Conservation (phyloP, 495 filamentous ascomycete species). For the Xylaria sp. region DNA sequence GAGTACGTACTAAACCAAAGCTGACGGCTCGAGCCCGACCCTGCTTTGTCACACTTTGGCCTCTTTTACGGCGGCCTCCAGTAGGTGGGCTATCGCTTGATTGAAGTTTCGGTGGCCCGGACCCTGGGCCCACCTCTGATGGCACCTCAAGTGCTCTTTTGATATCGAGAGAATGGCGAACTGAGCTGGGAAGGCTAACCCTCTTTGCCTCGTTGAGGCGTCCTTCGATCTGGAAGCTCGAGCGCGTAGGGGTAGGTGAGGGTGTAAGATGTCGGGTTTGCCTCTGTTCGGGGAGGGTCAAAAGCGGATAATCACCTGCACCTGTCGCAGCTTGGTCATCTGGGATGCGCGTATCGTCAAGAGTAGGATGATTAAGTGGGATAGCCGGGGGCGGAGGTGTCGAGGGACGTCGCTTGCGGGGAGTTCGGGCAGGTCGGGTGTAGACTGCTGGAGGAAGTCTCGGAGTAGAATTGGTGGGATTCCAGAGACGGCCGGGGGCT, state of each 20-base stretch:
- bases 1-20: slow-evolving; percentile 42
- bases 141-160: slow-evolving; percentile 48
- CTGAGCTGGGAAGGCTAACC: slow-evolving; percentile 69
- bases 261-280: slow-evolving; percentile 63
- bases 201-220: slow-evolving; percentile 69
- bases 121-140: slow-evolving; percentile 41
- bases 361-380: slow-evolving; percentile 53
- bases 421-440: slow-evolving; percentile 26
- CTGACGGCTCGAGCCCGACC: slow-evolving; percentile 38
- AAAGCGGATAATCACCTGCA: slow-evolving; percentile 71
- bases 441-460: slow-evolving; percentile 44
- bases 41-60: slow-evolving; percentile 42
- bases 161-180: slow-evolving; percentile 57
- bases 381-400: slow-evolving; percentile 56
- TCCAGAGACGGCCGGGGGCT: slow-evolving; percentile 63
- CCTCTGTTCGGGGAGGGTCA: slow-evolving; percentile 72
- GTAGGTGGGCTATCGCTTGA: slow-evolving; percentile 31
- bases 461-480: slow-evolving; percentile 69
- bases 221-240: slow-evolving; percentile 71
- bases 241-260: slow-evolving; percentile 57
- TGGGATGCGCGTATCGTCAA: slow-evolving; percentile 42
- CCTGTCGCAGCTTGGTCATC: slow-evolving; percentile 44
- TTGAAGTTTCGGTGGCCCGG: slow-evolving; percentile 46
- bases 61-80: slow-evolving; percentile 38
- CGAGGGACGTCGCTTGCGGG: slow-evolving; percentile 48